A percentile compares a stretch with the other conserved stretches of the same genome.
Conservation (phyloP, 1,139 yeast species). For the Pichia sp. region DNA sequence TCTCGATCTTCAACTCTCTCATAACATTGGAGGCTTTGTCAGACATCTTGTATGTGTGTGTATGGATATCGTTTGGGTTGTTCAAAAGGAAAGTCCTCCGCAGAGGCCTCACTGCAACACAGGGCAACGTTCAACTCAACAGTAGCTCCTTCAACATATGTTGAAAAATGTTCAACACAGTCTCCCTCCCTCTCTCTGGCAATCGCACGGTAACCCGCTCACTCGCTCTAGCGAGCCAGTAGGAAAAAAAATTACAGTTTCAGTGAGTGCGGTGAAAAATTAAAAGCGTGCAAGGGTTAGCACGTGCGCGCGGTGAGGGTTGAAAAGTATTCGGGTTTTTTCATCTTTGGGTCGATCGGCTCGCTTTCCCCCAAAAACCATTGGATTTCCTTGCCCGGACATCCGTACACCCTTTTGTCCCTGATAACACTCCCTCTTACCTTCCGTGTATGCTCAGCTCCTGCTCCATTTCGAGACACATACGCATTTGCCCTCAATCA, state of each 20-base stretch:
- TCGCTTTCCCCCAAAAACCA: not conserved
- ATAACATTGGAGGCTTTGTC: conserved; percentile 57
- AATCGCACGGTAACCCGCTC: not conserved
- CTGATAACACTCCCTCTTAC: not conserved
- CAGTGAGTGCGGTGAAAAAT: not conserved
- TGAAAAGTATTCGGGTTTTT: not conserved
- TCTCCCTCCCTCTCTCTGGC: conserved; percentile 1
- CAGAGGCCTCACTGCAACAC: not conserved
- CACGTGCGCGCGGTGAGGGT: not conserved
- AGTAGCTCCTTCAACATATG: not conserved
- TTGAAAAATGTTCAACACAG: not conserved
- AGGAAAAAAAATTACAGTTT: not conserved
- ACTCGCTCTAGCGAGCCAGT: not conserved
- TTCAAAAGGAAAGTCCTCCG: not conserved
- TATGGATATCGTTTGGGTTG: not conserved
- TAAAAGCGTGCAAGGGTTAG: not conserved
- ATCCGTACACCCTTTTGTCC: not conserved
- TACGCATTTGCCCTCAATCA: not conserved
- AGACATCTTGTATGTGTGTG: conserved; percentile 16
- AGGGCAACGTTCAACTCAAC: not conserved
- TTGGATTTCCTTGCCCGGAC: not conserved
- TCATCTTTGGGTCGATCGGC: not conserved
- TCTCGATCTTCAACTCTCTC: conserved; percentile 99
- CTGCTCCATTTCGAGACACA: not conserved
- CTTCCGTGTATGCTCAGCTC: too few relatives aligned